Evolutionary conservation across 148 eudicot genomes (phyloP).

Genomic region (Vaccinium myrtillus): DNA sequence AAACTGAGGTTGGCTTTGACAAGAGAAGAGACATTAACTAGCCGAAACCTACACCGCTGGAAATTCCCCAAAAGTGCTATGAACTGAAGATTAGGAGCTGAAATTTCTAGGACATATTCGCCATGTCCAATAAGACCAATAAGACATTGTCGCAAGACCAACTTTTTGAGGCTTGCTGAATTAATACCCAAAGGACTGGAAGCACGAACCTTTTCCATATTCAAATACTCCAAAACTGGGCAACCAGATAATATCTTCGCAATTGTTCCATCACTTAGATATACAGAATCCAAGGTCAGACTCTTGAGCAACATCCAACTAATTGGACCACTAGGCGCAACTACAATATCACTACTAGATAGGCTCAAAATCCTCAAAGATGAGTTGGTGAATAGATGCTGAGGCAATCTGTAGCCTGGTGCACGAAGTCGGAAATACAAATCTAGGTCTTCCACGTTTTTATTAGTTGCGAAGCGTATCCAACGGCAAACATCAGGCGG

Average conservation of each 20-base stretch:
- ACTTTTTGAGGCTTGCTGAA: neutral
- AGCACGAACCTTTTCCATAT: neutral
- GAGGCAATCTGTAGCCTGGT: neutral
- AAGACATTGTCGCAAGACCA: neutral
- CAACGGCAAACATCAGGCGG: neutral
- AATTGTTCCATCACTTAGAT: neutral
- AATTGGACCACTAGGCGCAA: neutral
- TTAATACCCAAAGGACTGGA: neutral
- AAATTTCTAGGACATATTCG: neutral
- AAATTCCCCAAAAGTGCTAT: neutral
- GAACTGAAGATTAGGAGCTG: neutral
- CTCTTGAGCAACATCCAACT: neutral
- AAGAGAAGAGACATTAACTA: neutral
- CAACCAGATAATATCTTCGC: neutral
- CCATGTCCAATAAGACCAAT: neutral
- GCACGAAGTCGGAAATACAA: neutral
- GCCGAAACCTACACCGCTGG: neutral
- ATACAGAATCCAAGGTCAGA: neutral
- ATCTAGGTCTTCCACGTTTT: neutral
- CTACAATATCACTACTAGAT: neutral
- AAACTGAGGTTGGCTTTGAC: neutral
- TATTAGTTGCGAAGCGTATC: neutral
- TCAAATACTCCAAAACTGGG: neutral
- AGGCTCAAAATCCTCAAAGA: neutral
- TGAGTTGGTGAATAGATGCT: conserved; percentile 6